Percentiles rank a stretch among this genome's conserved stretches.
Conservation (phyloP, 768 basidiomycete species). For the Lactarius trivialis region DNA sequence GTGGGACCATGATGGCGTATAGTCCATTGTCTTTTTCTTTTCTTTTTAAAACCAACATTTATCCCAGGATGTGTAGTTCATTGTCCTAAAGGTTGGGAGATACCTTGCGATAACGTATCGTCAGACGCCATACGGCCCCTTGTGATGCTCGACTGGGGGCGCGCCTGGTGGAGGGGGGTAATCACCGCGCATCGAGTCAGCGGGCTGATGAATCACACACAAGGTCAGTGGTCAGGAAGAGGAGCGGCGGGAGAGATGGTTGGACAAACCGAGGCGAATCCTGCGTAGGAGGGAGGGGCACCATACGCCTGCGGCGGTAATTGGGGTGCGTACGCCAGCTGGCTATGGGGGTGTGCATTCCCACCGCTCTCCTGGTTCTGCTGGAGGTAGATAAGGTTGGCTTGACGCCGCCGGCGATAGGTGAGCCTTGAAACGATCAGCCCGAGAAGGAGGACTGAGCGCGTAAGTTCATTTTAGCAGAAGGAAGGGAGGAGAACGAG, state of each 20-base stretch:
- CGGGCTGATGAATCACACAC: not conserved
- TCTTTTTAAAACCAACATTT: no score
- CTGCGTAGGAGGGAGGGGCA: not conserved
- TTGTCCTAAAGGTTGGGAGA: no score
- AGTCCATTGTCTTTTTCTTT: no score
- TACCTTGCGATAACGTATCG: not conserved
- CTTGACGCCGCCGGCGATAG: not conserved
- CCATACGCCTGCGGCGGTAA: constrained; percentile 8
- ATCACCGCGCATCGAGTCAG: not conserved
- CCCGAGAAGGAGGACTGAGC: not conserved
- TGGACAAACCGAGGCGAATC: constrained; percentile 4
- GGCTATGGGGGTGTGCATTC: not conserved
- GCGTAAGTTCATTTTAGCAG: no score
- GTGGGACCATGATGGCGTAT: no score
- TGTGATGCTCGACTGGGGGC: not conserved
- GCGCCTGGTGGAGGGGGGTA: constrained; percentile 4
- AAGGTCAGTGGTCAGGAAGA: not conserved
- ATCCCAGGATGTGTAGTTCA: no score
- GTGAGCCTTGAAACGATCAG: not conserved
- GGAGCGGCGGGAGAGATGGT: not conserved
- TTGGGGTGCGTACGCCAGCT: not conserved
- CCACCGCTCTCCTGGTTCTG: not conserved
- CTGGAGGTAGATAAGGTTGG: not conserved
- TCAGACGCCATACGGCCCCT: not conserved
- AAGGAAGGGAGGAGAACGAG: not conserved